These are phyloP conservation scores for Penicillium sclerotigenum DNA, from an alignment of 2,329 filamentous ascomycete species.

Conservation along the genomic window DNA sequence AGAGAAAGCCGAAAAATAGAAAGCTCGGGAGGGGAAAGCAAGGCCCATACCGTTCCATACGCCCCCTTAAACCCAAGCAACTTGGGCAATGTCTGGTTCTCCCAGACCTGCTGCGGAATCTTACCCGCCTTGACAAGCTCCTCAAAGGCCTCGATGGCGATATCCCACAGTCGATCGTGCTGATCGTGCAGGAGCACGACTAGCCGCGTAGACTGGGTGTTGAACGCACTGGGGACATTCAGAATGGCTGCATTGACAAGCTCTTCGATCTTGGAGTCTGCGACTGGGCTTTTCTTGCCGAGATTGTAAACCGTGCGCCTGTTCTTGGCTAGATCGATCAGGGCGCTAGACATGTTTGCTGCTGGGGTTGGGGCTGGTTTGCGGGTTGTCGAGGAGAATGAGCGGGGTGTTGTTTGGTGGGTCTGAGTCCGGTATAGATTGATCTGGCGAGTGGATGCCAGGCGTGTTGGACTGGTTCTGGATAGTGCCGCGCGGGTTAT, in stretches of 20 bases:
- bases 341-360: slow-evolving; percentile 15
- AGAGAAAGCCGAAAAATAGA: slow-evolving; percentile 15
- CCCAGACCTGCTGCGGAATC: slow-evolving; percentile 54
- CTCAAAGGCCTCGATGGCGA: slow-evolving; percentile 63
- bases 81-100: slow-evolving; percentile 45
- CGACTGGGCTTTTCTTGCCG: slow-evolving; percentile 33
- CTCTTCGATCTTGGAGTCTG: slow-evolving; percentile 37
- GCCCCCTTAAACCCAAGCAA: slow-evolving; percentile 63
- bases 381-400: not conserved
- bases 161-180: slow-evolving; percentile 85
- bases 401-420: not conserved
- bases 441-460: not conserved
- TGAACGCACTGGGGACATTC: slow-evolving; percentile 78
- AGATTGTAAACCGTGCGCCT: slow-evolving; percentile 40
- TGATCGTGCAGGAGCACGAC: slow-evolving; percentile 76
- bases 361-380: not conserved
- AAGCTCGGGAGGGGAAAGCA: not conserved
- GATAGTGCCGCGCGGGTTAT: not conserved
- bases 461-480: not conserved
- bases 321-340: slow-evolving; percentile 33
- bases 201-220: slow-evolving; percentile 77
- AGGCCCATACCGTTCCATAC: slow-evolving; percentile 59
- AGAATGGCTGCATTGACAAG: slow-evolving; percentile 53
- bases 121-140: slow-evolving; percentile 60
- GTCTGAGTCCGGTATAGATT: not conserved